Evolutionary conservation across 495 filamentous ascomycete species (phyloP).

Genomic region (Halenospora varia): DNA sequence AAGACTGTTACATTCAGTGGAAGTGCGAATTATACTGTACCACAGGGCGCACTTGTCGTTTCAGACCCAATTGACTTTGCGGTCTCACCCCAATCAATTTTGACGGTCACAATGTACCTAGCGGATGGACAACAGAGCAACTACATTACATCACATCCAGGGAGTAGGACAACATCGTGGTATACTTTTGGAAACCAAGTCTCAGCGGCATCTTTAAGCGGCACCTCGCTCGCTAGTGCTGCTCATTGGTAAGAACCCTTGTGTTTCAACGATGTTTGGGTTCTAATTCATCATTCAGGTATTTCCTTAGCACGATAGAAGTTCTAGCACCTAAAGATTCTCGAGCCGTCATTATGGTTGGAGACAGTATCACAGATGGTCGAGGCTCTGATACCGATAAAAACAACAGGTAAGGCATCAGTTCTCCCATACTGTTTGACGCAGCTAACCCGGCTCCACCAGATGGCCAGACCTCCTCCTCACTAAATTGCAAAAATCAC

Average conservation of each 20-base stretch:
- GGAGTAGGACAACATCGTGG: slow-evolving; percentile 62
- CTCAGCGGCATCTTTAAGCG: slow-evolving; percentile 39
- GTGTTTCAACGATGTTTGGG: neutral
- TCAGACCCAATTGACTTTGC: slow-evolving; percentile 60
- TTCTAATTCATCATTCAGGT: slow-evolving; percentile 16
- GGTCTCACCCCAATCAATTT: slow-evolving; percentile 39
- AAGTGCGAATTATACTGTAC: slow-evolving; percentile 45
- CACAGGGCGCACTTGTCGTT: slow-evolving; percentile 53
- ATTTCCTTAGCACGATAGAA: slow-evolving; percentile 58
- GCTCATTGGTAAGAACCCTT: slow-evolving; percentile 40
- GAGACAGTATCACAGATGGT: slow-evolving; percentile 75
- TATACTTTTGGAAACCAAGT: slow-evolving; percentile 52
- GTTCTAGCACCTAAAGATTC: slow-evolving; percentile 42
- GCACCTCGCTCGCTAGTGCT: slow-evolving; percentile 27
- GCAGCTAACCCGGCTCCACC: neutral
- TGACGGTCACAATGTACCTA: slow-evolving; percentile 58
- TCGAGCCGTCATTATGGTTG: slow-evolving; percentile 55
- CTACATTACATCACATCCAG: slow-evolving; percentile 62
- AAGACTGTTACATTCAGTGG: slow-evolving; percentile 55
- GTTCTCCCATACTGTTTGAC: neutral
- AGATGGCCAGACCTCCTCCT: slow-evolving; percentile 66
- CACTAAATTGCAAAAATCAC: slow-evolving; percentile 44
- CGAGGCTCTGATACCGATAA: slow-evolving; percentile 57
- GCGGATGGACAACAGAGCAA: slow-evolving; percentile 50
- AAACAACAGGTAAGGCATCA: slow-evolving; percentile 52